phyloP scores from a whole-genome alignment of 2,329 filamentous ascomycete genomes.

The Pestalotiopsis sp. region DNA sequence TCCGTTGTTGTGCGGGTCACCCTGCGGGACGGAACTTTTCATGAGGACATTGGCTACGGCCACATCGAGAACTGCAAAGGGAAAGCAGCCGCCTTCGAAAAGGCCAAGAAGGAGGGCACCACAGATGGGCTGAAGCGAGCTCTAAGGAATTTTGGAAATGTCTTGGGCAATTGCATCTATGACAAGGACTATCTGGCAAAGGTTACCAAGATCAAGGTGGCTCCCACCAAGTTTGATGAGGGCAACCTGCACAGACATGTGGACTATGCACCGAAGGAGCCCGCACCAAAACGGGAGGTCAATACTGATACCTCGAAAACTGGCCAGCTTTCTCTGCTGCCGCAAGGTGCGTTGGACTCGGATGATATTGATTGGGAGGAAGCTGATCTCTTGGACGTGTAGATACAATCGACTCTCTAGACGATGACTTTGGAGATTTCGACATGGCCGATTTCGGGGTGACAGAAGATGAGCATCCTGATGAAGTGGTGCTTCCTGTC shows the following conservation, averaged over 20 bases:
- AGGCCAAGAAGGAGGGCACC: conserved; percentile 97
- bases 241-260: conserved; percentile 79
- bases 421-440: conserved; percentile 56
- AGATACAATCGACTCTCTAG: conserved; percentile 30
- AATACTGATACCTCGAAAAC: conserved; percentile 27
- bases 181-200: conserved; percentile 91
- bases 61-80: conserved; percentile 95
- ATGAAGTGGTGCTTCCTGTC: conserved; percentile 67
- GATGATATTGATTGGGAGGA: conserved; percentile 33
- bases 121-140: conserved; percentile 92
- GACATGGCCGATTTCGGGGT: conserved; percentile 77
- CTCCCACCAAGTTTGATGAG: conserved; percentile 75
- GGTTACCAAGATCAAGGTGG: conserved; percentile 85
- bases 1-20: conserved; percentile 91
- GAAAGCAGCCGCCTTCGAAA: conserved; percentile 95
- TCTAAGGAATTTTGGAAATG: conserved; percentile 89
- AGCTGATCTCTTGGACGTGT: conserved; percentile 33
- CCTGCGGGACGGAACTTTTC: conserved; percentile 89
- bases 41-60: conserved; percentile 96
- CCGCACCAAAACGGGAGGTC: conserved; percentile 16
- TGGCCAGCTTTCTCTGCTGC: conserved; percentile 19
- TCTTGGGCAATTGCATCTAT: conserved; percentile 97
- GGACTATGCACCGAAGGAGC: conserved; percentile 68
- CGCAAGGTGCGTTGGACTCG: conserved; percentile 48
- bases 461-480: conserved; percentile 68